These are phyloP conservation scores for Tothia fuscella DNA, from an alignment of 2,329 filamentous ascomycete species.

Conservation along the genomic window DNA sequence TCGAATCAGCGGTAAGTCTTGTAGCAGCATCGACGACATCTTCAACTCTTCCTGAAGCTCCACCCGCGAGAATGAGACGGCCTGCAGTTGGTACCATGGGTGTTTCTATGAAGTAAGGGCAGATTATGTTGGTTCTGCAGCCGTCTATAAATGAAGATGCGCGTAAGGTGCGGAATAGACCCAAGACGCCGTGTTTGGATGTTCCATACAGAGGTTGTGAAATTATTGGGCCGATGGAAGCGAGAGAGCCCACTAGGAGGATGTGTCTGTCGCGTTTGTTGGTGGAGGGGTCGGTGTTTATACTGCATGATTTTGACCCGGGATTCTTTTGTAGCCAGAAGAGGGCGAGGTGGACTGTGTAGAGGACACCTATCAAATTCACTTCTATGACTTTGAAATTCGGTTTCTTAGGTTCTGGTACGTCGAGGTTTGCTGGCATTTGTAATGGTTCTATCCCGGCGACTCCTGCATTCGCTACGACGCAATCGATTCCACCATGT, in stretches of 20 bases:
- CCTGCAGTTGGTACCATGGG: slow-evolving; percentile 41
- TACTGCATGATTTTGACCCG: slow-evolving; percentile 21
- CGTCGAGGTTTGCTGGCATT: slow-evolving; percentile 32
- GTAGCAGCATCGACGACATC: slow-evolving; percentile 55
- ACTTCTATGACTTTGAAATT: slow-evolving; percentile 45
- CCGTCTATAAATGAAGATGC: slow-evolving; percentile 35
- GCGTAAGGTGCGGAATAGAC: slow-evolving; percentile 49
- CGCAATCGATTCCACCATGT: slow-evolving; percentile 45
- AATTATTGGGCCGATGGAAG: slow-evolving; percentile 35
- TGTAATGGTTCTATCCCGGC: slow-evolving; percentile 36
- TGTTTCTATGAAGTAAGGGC: slow-evolving; percentile 54
- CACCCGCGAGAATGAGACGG: slow-evolving; percentile 44
- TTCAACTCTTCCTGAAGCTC: slow-evolving; percentile 38
- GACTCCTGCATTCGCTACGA: slow-evolving; percentile 57
- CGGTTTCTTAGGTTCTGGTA: slow-evolving; percentile 36
- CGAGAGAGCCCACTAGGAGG: slow-evolving; percentile 51
- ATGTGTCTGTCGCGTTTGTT: slow-evolving; percentile 44
- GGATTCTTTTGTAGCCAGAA: slow-evolving; percentile 45
- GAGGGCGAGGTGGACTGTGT: slow-evolving; percentile 52
- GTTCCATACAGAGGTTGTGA: slow-evolving; percentile 42
- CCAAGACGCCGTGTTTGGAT: slow-evolving; percentile 55
- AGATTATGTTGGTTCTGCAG: slow-evolving; percentile 53
- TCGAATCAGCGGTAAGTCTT: slow-evolving; percentile 46
- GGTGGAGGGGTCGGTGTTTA: slow-evolving; percentile 15
- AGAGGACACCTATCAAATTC: slow-evolving; percentile 52